Evolutionary conservation across 768 basidiomycete genomes (phyloP).

Genomic region (Coprinopsis cinerea): DNA sequence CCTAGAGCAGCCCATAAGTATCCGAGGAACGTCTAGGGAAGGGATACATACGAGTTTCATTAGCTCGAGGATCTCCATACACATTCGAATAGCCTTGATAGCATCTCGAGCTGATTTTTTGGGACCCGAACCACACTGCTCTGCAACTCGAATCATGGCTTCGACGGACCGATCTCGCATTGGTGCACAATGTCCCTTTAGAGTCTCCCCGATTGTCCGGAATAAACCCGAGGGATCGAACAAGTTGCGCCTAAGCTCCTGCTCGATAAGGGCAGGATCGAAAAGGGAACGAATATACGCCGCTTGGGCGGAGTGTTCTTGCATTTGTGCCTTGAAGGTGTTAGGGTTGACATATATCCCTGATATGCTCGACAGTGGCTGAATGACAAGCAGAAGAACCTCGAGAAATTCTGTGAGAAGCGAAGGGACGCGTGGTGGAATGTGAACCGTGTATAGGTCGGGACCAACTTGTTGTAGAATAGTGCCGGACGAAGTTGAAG

Average conservation of each 20-base stretch:
- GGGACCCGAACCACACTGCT: conserved; percentile 48
- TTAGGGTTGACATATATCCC: conserved; percentile 56
- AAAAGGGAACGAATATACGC: conserved; percentile 67
- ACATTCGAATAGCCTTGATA: conserved; percentile 70
- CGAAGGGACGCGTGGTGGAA: conserved; percentile 64
- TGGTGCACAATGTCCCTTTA: conserved; percentile 90
- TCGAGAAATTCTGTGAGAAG: conserved; percentile 74
- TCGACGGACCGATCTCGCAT: conserved; percentile 86
- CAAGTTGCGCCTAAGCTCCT: conserved; percentile 69
- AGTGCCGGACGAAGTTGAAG: conserved; percentile 26
- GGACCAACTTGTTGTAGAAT: conserved; percentile 38
- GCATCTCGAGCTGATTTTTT: conserved; percentile 51
- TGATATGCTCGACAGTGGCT: conserved; percentile 62
- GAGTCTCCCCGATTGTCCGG: conserved; percentile 67
- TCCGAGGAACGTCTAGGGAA: conserved; percentile 9
- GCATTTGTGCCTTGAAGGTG: conserved; percentile 53
- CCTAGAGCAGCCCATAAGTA: conserved; percentile 41
- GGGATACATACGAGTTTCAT: conserved; percentile 81
- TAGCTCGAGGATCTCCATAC: conserved; percentile 86
- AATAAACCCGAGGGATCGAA: conserved; percentile 82
- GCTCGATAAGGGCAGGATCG: conserved; percentile 77
- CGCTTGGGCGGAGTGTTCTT: conserved; percentile 58
- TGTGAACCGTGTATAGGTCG: conserved; percentile 52
- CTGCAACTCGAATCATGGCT: conserved; percentile 71
- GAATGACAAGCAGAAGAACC: conserved; percentile 79